Percentiles rank a stretch among this genome's conserved stretches.
Conservation (phyloP, 768 basidiomycete species). For the Psilocybe azurescens region DNA sequence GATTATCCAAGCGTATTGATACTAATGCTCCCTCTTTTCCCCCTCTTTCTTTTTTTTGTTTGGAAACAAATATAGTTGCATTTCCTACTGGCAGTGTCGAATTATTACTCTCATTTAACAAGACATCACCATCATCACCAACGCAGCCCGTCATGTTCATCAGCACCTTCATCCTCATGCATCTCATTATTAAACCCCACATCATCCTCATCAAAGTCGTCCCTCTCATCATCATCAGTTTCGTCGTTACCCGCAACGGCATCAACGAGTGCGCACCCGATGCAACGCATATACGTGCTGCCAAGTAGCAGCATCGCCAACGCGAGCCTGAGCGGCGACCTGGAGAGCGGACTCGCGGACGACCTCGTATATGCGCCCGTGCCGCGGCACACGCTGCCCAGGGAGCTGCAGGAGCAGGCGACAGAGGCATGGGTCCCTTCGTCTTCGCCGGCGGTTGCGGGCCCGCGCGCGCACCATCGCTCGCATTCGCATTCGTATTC, state of each 20-base stretch:
- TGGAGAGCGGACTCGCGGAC: conserved; percentile 25
- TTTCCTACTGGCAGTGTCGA: conserved; percentile 75
- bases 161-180: conserved; percentile 19
- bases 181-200: conserved; percentile 13
- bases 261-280: conserved; percentile 29
- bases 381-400: conserved; percentile 58
- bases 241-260: conserved; percentile 20
- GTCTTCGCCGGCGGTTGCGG: conserved; percentile 23
- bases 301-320: conserved; percentile 35
- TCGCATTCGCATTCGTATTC: neutral
- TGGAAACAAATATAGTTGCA: conserved; percentile 56
- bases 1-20: neutral
- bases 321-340: conserved; percentile 13
- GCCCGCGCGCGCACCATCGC: neutral
- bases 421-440: conserved; percentile 71
- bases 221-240: conserved; percentile 7
- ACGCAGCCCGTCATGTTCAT: conserved; percentile 22
- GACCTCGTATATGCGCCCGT: conserved; percentile 76
- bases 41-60: neutral
- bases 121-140: conserved; percentile 38
- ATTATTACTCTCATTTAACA: conserved; percentile 61
- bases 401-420: conserved; percentile 56
- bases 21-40: conserved; percentile 5
- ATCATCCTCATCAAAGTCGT: conserved; percentile 14
- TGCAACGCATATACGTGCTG: conserved; percentile 71